phyloP scores from a whole-genome alignment of 2,329 filamentous ascomycete genomes.

The Phaeomoniella chlamydospora region DNA sequence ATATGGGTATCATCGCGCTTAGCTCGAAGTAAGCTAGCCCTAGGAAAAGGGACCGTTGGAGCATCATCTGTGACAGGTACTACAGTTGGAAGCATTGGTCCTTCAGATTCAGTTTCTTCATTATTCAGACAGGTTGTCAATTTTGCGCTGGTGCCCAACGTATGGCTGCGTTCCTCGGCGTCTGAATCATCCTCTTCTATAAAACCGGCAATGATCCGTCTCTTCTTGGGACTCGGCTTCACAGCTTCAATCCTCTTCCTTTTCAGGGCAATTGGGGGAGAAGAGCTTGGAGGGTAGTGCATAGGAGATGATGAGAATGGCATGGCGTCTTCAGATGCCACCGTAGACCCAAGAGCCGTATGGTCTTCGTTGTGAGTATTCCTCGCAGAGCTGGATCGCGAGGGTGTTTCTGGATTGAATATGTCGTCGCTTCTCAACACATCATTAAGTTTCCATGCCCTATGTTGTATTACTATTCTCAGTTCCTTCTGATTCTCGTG shows the following conservation, averaged over 20 bases:
- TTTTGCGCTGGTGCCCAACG: not conserved
- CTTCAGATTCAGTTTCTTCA: not conserved
- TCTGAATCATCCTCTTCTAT: constrained; percentile 16
- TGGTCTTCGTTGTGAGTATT: constrained; percentile 2
- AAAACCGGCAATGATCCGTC: constrained; percentile 25
- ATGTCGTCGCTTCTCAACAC: constrained; percentile 27
- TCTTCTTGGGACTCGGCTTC: constrained; percentile 19
- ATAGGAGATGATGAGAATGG: constrained; percentile 26
- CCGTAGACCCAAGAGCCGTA: constrained; percentile 16
- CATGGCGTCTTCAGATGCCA: constrained; percentile 20
- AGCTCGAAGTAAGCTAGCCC: not conserved
- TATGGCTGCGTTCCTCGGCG: constrained; percentile 1
- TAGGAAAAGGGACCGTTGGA: no score
- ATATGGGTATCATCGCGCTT: constrained; percentile 15
- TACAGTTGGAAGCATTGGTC: not conserved
- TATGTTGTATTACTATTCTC: constrained; percentile 25
- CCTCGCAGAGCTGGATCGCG: constrained; percentile 11
- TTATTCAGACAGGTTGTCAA: not conserved
- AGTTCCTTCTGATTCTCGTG: constrained; percentile 13
- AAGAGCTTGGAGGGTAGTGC: constrained; percentile 20
- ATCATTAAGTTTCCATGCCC: constrained; percentile 25
- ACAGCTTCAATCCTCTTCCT: constrained; percentile 20
- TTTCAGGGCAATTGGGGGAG: constrained; percentile 21
- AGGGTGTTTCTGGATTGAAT: constrained; percentile 24
- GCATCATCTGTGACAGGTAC: not conserved